Base-by-base conservation (phyloP, 2,329 filamentous ascomycete species). In the Curvularia eragrostidis region DNA sequence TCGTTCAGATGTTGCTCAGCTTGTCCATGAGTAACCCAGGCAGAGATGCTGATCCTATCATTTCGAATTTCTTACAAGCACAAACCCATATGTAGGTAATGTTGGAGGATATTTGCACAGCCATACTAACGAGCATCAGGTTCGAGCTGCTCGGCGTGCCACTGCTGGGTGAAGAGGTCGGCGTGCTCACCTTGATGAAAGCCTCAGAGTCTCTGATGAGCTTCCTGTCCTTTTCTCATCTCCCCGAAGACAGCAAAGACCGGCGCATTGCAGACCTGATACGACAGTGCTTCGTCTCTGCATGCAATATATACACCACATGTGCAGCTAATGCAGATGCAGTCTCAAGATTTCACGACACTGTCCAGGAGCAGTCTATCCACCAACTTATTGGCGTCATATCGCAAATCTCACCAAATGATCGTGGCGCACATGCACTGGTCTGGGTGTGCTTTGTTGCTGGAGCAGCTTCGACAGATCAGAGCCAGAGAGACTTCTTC, bases 1-100 rank as follows among this genome's bases (percentile, higher is more conserved):
- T 80, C 0, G 59, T 79, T 0, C 69, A 77, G 48, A 77, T 80
- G 68, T 60, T 79, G 24, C 66, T 70, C 6, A 76, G 68, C 21
- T 59, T 79, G 10, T 66, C 55, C 5, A 44, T 23, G 23, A 54
- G 47, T 30, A 56, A 47, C 38, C 28, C 42, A 13, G 24, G 39
- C 5, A 34, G 44, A 24, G 15, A 52, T 19, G 19, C 46, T 13
- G 32, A 49, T 15, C 26, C 42, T 18, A 8, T 24, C 7, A 24
- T 42, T 6, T 46, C 26, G 24, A 47, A 44, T 19, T 61, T 61
- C n/a, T 43, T 61, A 1, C 28, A 48, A 18, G 49, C 47, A 19
- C 54, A 56, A 34, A 60, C 58, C 24, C 50, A 57, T 12, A 51
- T 60, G 52, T 56, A 42, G 34, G 48, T 44, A 34, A 34, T 34